phyloP scores from a whole-genome alignment of 2,329 filamentous ascomycete genomes.

The Biscogniauxia sp. region DNA sequence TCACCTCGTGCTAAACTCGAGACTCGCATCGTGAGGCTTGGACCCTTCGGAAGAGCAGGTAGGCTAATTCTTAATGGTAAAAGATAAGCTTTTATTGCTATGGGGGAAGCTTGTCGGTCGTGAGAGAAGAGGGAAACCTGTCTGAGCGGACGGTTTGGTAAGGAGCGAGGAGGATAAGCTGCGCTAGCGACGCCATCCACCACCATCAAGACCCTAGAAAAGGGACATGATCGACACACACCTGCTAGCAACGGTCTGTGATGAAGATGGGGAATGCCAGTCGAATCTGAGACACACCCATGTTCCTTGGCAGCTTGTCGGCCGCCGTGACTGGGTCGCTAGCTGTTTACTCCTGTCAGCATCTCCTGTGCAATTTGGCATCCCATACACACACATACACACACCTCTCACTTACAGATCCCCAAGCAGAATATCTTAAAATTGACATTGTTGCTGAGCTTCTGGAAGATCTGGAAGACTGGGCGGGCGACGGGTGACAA shows the following conservation, averaged over 20 bases:
- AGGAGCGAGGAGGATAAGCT: slow-evolving; percentile 11
- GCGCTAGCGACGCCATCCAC: slow-evolving; percentile 23
- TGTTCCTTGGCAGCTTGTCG: slow-evolving; percentile 23
- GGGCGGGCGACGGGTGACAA: neutral
- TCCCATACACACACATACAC: neutral
- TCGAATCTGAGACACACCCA: slow-evolving; percentile 36
- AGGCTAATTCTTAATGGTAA: slow-evolving; percentile 2
- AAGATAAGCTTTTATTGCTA: slow-evolving; percentile 10
- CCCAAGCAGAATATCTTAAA: slow-evolving; percentile 6
- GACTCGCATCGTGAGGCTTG: slow-evolving; percentile 4
- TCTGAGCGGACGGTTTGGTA: neutral
- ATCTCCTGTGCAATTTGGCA: slow-evolving; percentile 29
- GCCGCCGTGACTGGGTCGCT: slow-evolving; percentile 21
- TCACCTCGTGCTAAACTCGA: neutral
- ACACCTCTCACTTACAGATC: neutral
- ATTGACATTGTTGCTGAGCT: slow-evolving; percentile 16
- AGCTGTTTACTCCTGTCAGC: slow-evolving; percentile 19
- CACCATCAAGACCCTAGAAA: slow-evolving; percentile 8
- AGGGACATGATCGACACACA: slow-evolving; percentile 28
- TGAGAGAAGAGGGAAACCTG: slow-evolving; percentile 6
- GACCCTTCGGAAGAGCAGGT: slow-evolving; percentile 6
- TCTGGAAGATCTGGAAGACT: slow-evolving; percentile 13
- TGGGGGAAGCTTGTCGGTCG: slow-evolving; percentile 11
- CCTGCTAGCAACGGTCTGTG: slow-evolving; percentile 27
- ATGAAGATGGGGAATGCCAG: slow-evolving; percentile 33